phyloP scores from a whole-genome alignment of 805 yeast genomes.

The Yarrowia hollandica region DNA sequence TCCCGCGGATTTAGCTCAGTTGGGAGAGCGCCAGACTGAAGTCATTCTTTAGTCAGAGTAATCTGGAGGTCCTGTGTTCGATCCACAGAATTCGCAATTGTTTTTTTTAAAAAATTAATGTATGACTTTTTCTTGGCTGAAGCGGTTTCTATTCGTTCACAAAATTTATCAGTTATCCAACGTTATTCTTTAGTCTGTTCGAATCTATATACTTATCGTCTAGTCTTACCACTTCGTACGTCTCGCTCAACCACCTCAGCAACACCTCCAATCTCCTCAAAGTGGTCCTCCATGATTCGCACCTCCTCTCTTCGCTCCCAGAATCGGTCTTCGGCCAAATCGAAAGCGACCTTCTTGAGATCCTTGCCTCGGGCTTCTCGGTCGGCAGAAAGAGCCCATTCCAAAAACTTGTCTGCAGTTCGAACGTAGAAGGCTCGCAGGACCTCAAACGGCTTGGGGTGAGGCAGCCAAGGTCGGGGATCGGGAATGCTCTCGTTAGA shows the following conservation, averaged over 20 bases:
- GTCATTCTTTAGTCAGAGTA: constrained; percentile 14
- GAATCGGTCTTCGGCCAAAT: constrained; percentile 90
- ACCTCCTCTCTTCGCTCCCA: constrained; percentile 98
- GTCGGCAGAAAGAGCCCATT: constrained; percentile 89
- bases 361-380: constrained; percentile 86
- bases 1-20: constrained; percentile 40
- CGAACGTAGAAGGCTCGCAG: constrained; percentile 82
- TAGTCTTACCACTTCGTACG: constrained; percentile 11
- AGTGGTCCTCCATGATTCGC: constrained; percentile 79
- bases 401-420: constrained; percentile 81
- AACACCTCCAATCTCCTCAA: constrained; percentile 89
- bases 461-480: constrained; percentile 94
- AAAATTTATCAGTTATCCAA: too few species aligned
- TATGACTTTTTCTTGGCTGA: too few species aligned
- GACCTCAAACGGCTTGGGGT: constrained; percentile 89
- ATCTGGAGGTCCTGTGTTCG: constrained; percentile 85
- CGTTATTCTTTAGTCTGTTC: too few species aligned
- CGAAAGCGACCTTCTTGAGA: constrained; percentile 84
- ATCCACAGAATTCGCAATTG: constrained; percentile 56
- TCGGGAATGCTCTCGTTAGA: constrained; percentile 74
- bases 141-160: too few species aligned
- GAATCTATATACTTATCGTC: background rate
- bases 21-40: constrained; percentile 47
- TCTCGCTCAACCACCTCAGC: constrained; percentile 84
- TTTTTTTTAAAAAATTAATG: too few species aligned